Percentiles rank a stretch among this genome's conserved stretches.
These are phyloP conservation scores for Aureobasidium sp. DNA, from an alignment of 2,329 filamentous ascomycete species.

Conservation along the genomic window DNA sequence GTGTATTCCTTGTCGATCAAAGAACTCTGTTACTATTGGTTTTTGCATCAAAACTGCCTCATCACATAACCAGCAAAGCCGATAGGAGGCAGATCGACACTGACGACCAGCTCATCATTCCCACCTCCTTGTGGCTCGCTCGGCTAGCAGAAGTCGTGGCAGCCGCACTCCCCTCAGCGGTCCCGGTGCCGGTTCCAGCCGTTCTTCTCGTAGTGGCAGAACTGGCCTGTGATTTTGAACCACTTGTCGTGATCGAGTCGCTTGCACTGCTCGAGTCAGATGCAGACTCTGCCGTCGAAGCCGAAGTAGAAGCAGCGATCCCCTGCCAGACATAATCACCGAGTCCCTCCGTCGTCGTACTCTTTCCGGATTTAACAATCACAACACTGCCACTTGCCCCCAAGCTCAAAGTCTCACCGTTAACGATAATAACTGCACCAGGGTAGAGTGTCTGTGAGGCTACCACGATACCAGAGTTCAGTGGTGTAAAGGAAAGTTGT, in stretches of 20 bases:
- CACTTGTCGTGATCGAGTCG: background rate
- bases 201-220: background rate
- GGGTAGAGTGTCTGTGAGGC: constrained; percentile 9
- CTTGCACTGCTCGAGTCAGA: background rate
- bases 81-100: background rate
- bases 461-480: background rate
- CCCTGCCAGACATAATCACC: background rate
- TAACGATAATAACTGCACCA: constrained; percentile 22
- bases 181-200: background rate
- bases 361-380: background rate
- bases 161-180: background rate
- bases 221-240: background rate
- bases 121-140: background rate
- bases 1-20: too few species aligned
- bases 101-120: background rate
- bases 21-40: too few species aligned
- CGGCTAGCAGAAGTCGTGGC: background rate
- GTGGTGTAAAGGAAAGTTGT: background rate
- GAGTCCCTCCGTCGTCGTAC: background rate
- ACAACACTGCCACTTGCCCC: background rate
- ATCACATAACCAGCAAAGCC: background rate
- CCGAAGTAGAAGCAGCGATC: background rate
- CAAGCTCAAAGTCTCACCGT: constrained; percentile 14
- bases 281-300: background rate
- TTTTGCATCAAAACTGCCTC: too few species aligned